phyloP scores from a whole-genome alignment of 495 filamentous ascomycete genomes.

The Aspergillus sparsus region DNA sequence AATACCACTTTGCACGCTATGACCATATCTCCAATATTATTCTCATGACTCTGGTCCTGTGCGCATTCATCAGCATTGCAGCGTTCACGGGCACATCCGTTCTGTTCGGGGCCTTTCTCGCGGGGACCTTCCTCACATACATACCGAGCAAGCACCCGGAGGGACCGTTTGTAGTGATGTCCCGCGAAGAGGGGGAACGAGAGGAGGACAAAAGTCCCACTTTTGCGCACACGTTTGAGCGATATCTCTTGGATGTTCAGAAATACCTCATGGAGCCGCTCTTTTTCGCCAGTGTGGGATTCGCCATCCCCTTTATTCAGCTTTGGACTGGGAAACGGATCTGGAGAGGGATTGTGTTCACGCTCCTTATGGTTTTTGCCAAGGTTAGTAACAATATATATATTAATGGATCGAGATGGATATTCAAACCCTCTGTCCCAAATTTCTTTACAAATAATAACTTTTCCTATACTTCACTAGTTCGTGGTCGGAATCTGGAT shows the following conservation, averaged over 20 bases:
- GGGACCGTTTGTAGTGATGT: slow-evolving; percentile 37
- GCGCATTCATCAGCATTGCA: slow-evolving; percentile 53
- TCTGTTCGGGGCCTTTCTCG: slow-evolving; percentile 67
- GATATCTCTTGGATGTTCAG: slow-evolving; percentile 38
- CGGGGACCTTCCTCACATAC: slow-evolving; percentile 59
- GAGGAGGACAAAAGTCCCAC: slow-evolving; percentile 42
- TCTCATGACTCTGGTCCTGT: slow-evolving; percentile 43
- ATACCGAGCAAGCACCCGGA: slow-evolving; percentile 37
- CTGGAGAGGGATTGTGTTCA: slow-evolving; percentile 70
- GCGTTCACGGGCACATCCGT: slow-evolving; percentile 64
- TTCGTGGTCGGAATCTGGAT: slow-evolving; percentile 37
- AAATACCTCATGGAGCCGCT: slow-evolving; percentile 63
- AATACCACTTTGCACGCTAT: slow-evolving; percentile 35
- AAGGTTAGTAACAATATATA: slow-evolving; percentile 45
- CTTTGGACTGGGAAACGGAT: slow-evolving; percentile 63
- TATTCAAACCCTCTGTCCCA: no score
- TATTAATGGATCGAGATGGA: no score
- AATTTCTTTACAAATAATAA: neutral
- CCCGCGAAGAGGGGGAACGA: slow-evolving; percentile 40
- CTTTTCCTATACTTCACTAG: slow-evolving; percentile 15
- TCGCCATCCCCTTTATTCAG: slow-evolving; percentile 68
- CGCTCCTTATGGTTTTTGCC: slow-evolving; percentile 63
- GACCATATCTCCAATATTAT: slow-evolving; percentile 39
- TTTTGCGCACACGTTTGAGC: slow-evolving; percentile 39
- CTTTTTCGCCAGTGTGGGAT: slow-evolving; percentile 74